Conservation (phyloP, 768 basidiomycete species). For the Zangia roseola region DNA sequence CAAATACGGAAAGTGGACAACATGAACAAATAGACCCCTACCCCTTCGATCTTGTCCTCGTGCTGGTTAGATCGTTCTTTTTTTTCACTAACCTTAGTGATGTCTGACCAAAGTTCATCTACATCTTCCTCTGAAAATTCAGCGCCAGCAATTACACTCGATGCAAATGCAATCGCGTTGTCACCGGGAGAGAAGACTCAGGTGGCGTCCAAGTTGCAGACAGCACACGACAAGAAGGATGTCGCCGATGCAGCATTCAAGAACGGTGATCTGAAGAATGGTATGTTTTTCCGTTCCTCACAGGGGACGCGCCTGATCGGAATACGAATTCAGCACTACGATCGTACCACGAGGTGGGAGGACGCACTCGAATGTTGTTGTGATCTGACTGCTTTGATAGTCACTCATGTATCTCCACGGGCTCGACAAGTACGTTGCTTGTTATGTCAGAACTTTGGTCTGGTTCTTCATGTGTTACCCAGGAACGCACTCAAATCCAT, state of each 20-base stretch:
- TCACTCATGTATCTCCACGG: slow-evolving; percentile 72
- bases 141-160: slow-evolving; percentile 8
- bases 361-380: background rate
- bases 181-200: slow-evolving; percentile 26
- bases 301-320: slow-evolving; percentile 1
- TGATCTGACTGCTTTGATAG: slow-evolving; percentile 35
- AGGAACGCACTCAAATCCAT: slow-evolving; percentile 59
- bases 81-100: background rate
- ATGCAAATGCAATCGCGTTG: slow-evolving; percentile 18
- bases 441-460: background rate
- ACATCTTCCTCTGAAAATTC: slow-evolving; percentile 3
- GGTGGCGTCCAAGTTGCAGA: slow-evolving; percentile 51
- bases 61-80: background rate
- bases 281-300: slow-evolving; percentile 38
- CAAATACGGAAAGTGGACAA: slow-evolving; percentile 19
- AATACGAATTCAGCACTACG: slow-evolving; percentile 50
- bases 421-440: slow-evolving; percentile 64
- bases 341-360: slow-evolving; percentile 69
- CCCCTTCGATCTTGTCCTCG: background rate
- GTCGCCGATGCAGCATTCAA: slow-evolving; percentile 69
- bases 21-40: slow-evolving; percentile 26
- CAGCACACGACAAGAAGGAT: slow-evolving; percentile 67
- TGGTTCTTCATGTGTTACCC: slow-evolving; percentile 1
- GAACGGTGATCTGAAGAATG: slow-evolving; percentile 55
- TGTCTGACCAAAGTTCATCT: slow-evolving; percentile 14